Evolutionary conservation across 164 flowering plant species (phyloP).

Genomic region (Umbellularia californica): DNA sequence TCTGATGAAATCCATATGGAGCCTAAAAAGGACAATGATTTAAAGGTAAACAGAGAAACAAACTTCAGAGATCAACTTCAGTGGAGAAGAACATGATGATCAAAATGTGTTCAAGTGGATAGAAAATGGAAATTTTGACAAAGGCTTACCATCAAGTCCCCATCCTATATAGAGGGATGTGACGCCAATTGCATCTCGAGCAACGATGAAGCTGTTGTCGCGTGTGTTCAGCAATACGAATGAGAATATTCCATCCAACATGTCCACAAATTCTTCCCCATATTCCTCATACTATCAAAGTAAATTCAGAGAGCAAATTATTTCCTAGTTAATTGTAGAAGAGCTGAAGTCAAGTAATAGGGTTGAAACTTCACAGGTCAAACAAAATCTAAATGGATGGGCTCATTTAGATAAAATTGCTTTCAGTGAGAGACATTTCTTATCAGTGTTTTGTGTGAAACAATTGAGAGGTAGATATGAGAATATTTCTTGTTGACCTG

Average conservation of each 20-base stretch:
- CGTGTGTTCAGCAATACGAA: slow-evolving; percentile 88
- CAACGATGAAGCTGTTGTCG: slow-evolving; percentile 82
- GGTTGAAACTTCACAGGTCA: too few species aligned
- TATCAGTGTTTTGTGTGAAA: too few species aligned
- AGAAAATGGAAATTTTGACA: not conserved
- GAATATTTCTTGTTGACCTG: not conserved
- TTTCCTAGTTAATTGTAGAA: not conserved
- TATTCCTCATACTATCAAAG: slow-evolving; percentile 71
- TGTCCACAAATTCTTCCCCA: slow-evolving; percentile 82
- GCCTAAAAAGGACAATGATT: slow-evolving; percentile 32
- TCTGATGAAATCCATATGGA: slow-evolving; percentile 92
- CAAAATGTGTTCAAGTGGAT: not conserved
- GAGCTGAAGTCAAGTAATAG: not conserved
- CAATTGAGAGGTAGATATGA: not conserved
- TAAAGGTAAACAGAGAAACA: not conserved
- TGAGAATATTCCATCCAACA: slow-evolving; percentile 96
- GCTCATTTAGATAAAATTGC: not conserved
- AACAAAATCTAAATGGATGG: not conserved
- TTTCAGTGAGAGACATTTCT: not conserved
- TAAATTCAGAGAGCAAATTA: not conserved
- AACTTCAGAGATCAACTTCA: not conserved
- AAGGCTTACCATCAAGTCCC: slow-evolving; percentile 78
- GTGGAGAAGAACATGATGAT: not conserved
- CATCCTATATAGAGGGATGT: slow-evolving; percentile 95
- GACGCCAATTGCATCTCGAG: slow-evolving; percentile 91